phyloP scores from a whole-genome alignment of 2,329 filamentous ascomycete species.

The Nothopassalora personata region DNA sequence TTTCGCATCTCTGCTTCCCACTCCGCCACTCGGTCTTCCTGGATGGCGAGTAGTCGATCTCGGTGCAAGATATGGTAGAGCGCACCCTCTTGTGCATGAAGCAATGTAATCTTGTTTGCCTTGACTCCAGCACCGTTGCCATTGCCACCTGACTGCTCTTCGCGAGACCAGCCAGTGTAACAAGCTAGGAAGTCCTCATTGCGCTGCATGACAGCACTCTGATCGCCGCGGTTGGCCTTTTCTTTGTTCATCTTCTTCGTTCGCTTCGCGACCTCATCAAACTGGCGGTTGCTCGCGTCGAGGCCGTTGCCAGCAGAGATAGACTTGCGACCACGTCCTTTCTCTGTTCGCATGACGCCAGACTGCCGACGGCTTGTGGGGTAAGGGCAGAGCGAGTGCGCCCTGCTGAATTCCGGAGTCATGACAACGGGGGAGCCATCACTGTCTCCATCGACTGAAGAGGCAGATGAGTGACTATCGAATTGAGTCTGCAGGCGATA shows the following conservation, averaged over 20 bases:
- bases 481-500: slow-evolving; percentile 5
- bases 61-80: slow-evolving; percentile 6
- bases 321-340: background rate
- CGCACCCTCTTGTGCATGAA: slow-evolving; percentile 4
- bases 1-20: background rate
- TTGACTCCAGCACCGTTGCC: slow-evolving; percentile 17
- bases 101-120: slow-evolving; percentile 15
- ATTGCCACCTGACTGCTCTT: slow-evolving; percentile 19
- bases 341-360: slow-evolving; percentile 3
- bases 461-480: slow-evolving; percentile 1
- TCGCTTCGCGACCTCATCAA: background rate
- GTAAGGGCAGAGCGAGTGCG: slow-evolving; percentile 2
- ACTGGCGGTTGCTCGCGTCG: background rate
- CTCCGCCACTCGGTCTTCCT: slow-evolving; percentile 2
- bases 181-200: slow-evolving; percentile 10
- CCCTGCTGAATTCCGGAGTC: slow-evolving; percentile 13
- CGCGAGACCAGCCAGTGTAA: slow-evolving; percentile 9
- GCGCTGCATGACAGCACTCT: slow-evolving; percentile 10
- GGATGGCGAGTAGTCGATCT: slow-evolving; percentile 1
- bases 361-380: slow-evolving; percentile 2
- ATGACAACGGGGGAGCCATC: slow-evolving; percentile 9
- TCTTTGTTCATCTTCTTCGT: slow-evolving; percentile 20
- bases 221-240: slow-evolving; percentile 13
- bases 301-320: background rate
- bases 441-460: slow-evolving; percentile 8